Percentiles rank a stretch among this genome's conserved stretches.
These are phyloP conservation scores for Calonectria ilicicola DNA, from an alignment of 2,329 filamentous ascomycete species.

Conservation along the genomic window DNA sequence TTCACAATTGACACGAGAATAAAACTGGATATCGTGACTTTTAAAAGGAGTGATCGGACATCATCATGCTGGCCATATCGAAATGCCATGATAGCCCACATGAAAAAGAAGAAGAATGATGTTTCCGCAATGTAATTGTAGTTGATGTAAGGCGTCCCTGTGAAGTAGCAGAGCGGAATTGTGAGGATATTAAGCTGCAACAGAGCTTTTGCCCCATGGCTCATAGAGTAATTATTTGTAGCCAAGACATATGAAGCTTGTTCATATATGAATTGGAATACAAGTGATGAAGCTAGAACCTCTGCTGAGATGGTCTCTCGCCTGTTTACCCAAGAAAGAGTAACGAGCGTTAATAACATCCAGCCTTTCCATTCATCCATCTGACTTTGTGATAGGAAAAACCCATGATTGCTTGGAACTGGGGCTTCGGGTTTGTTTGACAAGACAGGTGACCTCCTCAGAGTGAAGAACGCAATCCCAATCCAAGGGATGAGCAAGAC, in stretches of 20 bases:
- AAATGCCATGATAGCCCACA: slow-evolving; percentile 63
- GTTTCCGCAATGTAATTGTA: slow-evolving; percentile 71
- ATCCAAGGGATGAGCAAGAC: slow-evolving; percentile 36
- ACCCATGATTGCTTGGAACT: slow-evolving; percentile 2
- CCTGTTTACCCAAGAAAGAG: slow-evolving; percentile 68
- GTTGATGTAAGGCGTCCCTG: slow-evolving; percentile 62
- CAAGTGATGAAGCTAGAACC: slow-evolving; percentile 47
- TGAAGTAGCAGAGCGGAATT: slow-evolving; percentile 65
- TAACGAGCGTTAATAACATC: slow-evolving; percentile 66
- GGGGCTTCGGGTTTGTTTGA: slow-evolving; percentile 18
- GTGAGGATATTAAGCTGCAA: slow-evolving; percentile 61
- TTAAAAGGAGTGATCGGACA: slow-evolving; percentile 56
- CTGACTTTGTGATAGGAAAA: slow-evolving; percentile 59
- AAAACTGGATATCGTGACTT: slow-evolving; percentile 59
- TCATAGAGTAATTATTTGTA: neutral
- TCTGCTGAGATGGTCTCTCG: slow-evolving; percentile 37
- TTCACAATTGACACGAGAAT: slow-evolving; percentile 45
- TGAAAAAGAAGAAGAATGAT: slow-evolving; percentile 72
- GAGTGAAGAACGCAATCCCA: slow-evolving; percentile 30
- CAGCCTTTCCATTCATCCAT: slow-evolving; percentile 76
- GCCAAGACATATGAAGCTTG: neutral
- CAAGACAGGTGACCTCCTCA: slow-evolving; percentile 30
- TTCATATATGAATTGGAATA: slow-evolving; percentile 49
- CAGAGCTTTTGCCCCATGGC: neutral
- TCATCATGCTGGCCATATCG: slow-evolving; percentile 55